Evolutionary conservation across 768 basidiomycete species (phyloP), one percentile per base, ranked within the genome.

Genomic region (Mycena vulgaris): DNA sequence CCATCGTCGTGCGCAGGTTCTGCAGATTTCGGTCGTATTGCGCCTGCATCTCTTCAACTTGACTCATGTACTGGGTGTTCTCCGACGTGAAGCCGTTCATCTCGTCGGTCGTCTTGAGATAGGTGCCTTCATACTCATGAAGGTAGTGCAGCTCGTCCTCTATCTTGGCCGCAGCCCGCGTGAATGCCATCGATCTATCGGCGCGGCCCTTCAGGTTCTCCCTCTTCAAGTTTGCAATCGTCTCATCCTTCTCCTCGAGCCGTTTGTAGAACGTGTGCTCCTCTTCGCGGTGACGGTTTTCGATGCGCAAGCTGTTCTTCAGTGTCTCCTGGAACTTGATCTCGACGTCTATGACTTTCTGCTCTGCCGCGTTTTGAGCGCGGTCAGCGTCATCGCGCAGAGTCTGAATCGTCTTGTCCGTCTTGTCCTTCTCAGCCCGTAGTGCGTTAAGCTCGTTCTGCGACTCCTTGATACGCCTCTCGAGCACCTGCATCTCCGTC

Each of bases 91-190:
- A 35, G 21, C 30, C 16, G 17, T 55, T 21, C 52, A 55, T 55
- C 52, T 55, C 31, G 52, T 2, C 52, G 52, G 11, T 21, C 52
- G 52, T 55, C 52, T 55, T 55, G 52, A n/a, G 21, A 55, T 21
- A n/a, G 31, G 52, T n/a, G 52, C 21, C 31, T 35, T 55, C 17
- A 35, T 33, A 33, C 19, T 55, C 52, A 19, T 55, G 52, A 55
- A 55, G 30, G 52, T 55, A 55, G 21, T 55, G 52, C 52, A 55
- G 52, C 52, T 55, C 52, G 52, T 55, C 52, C 52, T 55, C 31
- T 33, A 55, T 35, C 52, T 55, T 55, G 52, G 52, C 52, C 21
- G 52, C 31, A 35, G 52, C 52, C 21, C 31, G 52, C 52, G 52
- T 55, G 52, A 55, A 55, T 35, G 52, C 52, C 31, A 16, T 55